Evolutionary conservation across 2,329 filamentous ascomycete genomes (phyloP), one percentile per base, ranked within the genome.

Genomic region (Penicillium fuscoglaucum): DNA sequence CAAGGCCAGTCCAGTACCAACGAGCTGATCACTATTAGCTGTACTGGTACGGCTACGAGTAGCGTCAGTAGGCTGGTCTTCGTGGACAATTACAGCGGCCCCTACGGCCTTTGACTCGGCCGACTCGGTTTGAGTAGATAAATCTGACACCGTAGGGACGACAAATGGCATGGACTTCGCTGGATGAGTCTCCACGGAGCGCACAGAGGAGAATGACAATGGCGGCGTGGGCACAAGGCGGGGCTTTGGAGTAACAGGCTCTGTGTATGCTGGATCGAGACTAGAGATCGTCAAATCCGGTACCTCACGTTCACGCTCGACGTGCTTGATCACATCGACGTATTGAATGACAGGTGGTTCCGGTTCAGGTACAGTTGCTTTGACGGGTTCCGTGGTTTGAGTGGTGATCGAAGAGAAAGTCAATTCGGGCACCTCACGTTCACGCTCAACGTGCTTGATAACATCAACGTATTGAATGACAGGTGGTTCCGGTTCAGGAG

Each of bases 51-150:
- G 58, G 29, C 48, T 49, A 17, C 57, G 64, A 15, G 78, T 79
- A 39, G 82, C 82, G 63, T 87, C 84, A 43, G 82, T 79, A 3
- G 85, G 86, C 61, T 86, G 83, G 66, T 90, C 87, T 68, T 90
- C 87, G 3, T 85, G 84, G 70, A 89, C 80, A 78, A 58, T 78
- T 73, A 69, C 80, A 71, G 49, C 80, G 72, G 61, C 79, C 15
- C 61, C 61, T 17, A 63, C 62, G 24, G 66, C 67, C 46, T 57
- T 62, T 9, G 66, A 64, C 29, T 59, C 54, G 3, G 61, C 50
- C 10, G 60, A 57, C 24, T 69, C 61, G 13, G 69, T 70, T 21
- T 71, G 64, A 51, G 70, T 65, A 24, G 62, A 56, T 17, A 64
- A 44, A n/a, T 67, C 57, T 26, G 58, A 51, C 53, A 63, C 54